Conservation (phyloP, 192 early-diverging fungal species). For the Entomortierella lignicola region DNA sequence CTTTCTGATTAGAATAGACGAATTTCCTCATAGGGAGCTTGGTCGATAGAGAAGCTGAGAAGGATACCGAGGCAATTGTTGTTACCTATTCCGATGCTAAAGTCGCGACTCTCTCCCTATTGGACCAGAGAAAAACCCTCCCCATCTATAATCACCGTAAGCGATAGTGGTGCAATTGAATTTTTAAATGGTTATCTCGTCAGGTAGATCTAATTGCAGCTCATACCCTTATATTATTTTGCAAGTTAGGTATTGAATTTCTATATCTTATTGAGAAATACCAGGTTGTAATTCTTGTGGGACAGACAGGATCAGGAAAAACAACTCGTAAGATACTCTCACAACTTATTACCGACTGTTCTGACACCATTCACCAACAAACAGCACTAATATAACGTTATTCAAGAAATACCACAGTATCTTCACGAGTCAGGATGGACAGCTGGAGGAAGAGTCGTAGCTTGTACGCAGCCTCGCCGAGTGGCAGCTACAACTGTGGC, state of each 20-base stretch:
- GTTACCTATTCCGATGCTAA: slow-evolving; percentile 58
- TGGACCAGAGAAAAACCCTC: slow-evolving; percentile 84
- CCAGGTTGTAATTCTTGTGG: slow-evolving; percentile 79
- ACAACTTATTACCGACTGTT: too few species aligned
- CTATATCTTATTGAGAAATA: slow-evolving; percentile 74
- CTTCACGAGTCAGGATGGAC: slow-evolving; percentile 82
- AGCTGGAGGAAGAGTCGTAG: slow-evolving; percentile 66
- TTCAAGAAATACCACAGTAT: slow-evolving; percentile 82
- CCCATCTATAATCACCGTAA: slow-evolving; percentile 90
- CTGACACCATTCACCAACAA: too few species aligned
- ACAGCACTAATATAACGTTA: background rate
- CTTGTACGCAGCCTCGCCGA: slow-evolving; percentile 81
- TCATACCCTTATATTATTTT: background rate
- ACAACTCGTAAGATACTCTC: slow-evolving; percentile 78
- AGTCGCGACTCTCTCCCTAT: slow-evolving; percentile 74
- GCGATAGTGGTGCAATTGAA: background rate
- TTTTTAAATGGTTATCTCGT: background rate
- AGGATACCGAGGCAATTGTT: slow-evolving; percentile 63
- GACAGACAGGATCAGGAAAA: slow-evolving; percentile 85
- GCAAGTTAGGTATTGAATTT: slow-evolving; percentile 59
- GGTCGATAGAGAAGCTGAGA: slow-evolving; percentile 71
- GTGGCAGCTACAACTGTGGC: slow-evolving; percentile 81
- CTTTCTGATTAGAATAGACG: too few species aligned
- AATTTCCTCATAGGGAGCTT: slow-evolving; percentile 64
- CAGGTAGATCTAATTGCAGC: background rate